Percentiles rank a stretch among this genome's conserved stretches.
Conservation (phyloP, 371 early-diverging fungal genomes). For the Saksenaea oblongispora region DNA sequence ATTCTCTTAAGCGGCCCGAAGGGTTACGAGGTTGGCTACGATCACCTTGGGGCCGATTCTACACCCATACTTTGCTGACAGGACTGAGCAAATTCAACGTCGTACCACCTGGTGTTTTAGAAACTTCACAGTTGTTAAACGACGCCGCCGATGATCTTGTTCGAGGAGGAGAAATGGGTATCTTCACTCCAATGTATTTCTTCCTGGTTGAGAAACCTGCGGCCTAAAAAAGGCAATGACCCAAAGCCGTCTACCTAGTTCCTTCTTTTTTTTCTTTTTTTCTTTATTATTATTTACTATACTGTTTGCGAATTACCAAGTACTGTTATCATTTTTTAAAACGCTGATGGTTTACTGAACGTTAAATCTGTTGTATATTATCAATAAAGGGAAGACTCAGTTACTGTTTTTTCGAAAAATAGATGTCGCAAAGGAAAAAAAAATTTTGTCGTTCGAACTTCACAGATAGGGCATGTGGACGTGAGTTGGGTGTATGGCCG, state of each 20-base stretch:
- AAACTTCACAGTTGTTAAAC: constrained; percentile 69
- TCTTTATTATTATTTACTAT: too few species aligned
- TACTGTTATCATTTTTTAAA: too few species aligned
- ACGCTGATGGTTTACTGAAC: too few species aligned
- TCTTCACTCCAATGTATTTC: constrained; percentile 85
- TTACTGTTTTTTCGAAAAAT: too few species aligned
- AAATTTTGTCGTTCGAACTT: too few species aligned
- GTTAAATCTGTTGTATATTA: too few species aligned
- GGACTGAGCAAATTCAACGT: constrained; percentile 65
- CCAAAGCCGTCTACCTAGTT: neutral
- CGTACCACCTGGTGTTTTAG: constrained; percentile 70
- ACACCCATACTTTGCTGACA: constrained; percentile 63
- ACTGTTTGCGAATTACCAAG: too few species aligned
- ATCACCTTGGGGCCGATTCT: constrained; percentile 50
- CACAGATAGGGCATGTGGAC: too few species aligned
- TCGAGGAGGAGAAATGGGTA: constrained; percentile 66
- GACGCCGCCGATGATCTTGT: constrained; percentile 75
- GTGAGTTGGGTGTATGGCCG: too few species aligned
- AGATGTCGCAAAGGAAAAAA: too few species aligned
- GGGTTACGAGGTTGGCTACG: constrained; percentile 56
- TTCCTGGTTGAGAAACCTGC: constrained; percentile 77
- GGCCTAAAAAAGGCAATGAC: neutral
- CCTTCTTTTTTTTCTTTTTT: too few species aligned
- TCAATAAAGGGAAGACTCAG: too few species aligned
- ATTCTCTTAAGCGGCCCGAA: constrained; percentile 52